These are phyloP conservation scores for Turritis glabra DNA, from an alignment of 345 rosid species.

Conservation along the genomic window DNA sequence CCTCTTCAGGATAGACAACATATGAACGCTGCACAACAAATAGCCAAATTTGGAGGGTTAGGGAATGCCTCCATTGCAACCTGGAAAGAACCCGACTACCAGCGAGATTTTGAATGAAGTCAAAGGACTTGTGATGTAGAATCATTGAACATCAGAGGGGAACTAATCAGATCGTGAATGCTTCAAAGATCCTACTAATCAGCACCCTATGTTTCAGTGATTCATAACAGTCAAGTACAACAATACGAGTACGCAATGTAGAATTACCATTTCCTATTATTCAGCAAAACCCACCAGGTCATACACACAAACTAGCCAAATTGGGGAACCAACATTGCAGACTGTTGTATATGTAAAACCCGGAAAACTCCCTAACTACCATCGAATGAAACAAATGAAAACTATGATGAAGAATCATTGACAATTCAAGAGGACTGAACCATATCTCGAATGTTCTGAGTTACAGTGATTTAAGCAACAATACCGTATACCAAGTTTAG, in stretches of 20 bases:
- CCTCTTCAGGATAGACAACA: conserved; percentile 49
- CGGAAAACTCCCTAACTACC: neutral
- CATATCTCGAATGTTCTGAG: neutral
- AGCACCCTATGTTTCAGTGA: neutral
- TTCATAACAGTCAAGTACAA: neutral
- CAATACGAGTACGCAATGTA: neutral
- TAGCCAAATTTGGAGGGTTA: neutral
- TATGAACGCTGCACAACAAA: conserved; percentile 41
- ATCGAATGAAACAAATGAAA: neutral
- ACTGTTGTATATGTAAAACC: too few species aligned
- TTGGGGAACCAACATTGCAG: neutral
- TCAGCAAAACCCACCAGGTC: neutral
- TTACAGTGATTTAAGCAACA: neutral
- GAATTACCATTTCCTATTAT: neutral
- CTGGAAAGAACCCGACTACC: neutral
- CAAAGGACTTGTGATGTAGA: neutral
- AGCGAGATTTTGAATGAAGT: neutral
- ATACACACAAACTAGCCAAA: neutral
- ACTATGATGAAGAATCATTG: neutral
- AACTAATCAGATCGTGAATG: neutral
- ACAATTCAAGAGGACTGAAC: neutral
- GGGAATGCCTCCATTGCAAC: neutral
- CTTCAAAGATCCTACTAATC: neutral
- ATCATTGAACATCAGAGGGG: neutral
- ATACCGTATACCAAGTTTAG: neutral